Conservation (phyloP, 768 basidiomycete genomes). For the Psilocybe cubensis region DNA sequence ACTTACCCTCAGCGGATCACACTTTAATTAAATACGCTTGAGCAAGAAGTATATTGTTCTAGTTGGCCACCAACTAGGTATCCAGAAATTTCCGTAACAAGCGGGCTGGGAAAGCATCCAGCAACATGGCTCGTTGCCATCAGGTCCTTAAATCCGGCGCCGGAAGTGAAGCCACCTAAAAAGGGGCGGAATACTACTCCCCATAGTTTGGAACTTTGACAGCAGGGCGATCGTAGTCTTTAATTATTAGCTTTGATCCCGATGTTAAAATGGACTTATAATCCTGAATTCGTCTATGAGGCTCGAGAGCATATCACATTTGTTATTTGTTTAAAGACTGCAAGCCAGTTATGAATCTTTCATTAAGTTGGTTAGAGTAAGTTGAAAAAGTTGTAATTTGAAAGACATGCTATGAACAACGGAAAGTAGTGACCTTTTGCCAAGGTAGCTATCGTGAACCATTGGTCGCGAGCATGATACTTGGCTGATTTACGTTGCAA, state of each 20-base stretch:
- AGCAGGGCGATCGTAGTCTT: constrained; percentile 13
- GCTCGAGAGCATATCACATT: neutral
- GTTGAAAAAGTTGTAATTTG: neutral
- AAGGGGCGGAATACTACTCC: constrained; percentile 11
- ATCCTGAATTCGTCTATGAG: neutral
- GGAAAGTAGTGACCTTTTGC: too few relatives aligned
- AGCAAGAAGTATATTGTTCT: neutral
- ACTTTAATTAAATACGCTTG: neutral
- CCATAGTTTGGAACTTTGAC: constrained; percentile 12
- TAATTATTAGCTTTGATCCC: constrained; percentile 21
- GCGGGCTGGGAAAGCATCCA: constrained; percentile 14
- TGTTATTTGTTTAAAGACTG: neutral
- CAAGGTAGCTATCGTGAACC: too few relatives aligned
- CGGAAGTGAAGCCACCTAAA: constrained; percentile 11
- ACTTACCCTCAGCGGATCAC: neutral
- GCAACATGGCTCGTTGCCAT: constrained; percentile 18
- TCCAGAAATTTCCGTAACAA: constrained; percentile 8
- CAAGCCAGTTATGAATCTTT: neutral
- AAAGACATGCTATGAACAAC: too few relatives aligned
- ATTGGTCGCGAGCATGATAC: too few relatives aligned
- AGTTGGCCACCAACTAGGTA: neutral
- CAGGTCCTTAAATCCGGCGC: constrained; percentile 7
- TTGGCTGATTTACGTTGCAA: too few relatives aligned
- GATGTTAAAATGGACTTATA: constrained; percentile 9
- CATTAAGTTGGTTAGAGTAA: neutral